Base-by-base conservation (phyloP, 352 stramenopile species). In the Globisporangium radiosum region DNA sequence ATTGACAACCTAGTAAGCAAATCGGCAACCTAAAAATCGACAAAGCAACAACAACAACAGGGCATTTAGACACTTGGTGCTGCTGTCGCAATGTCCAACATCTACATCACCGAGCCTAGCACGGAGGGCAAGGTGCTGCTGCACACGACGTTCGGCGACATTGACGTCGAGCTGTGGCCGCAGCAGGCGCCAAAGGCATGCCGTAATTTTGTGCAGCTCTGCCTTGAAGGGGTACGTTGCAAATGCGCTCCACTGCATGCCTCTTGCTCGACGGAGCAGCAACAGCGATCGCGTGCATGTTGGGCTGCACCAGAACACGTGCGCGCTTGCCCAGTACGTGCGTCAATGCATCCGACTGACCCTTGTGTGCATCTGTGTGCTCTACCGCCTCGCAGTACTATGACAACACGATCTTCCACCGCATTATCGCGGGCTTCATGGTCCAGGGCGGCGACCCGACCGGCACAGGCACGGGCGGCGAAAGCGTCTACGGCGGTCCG, bases 151-250 rank as follows among this genome's bases (percentile, higher is more conserved):
- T 95, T 98, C 61, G 97, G 97, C n/a, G 94, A 98, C 59, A 64
- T 99, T 13, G 95, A 99, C 64, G 87, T 99, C 39, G 88, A 99
- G 65, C 75, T 99, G 51, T 99, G 94, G 94, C 88, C 91, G 48
- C 95, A 97, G 62, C 95, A 99, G 76, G 96, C 95, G 53, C 97
- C 97, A 15, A 90, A 95, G 52, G 94, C 97, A 2, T 97, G 84
- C 40, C 83, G 87, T 33, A 97, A 98, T 74, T 97, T 97, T 62
- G 72, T 97, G 63, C 88, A 97, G 73, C 85, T 97, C 52, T 95
- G 87, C 60, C 71, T 97, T 54, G 88, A 92, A 62, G 80, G 79
- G 44, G 80, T 89, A 66, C 47, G 52, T 62, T 57, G 25, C 25
- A 33, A 33, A 33, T 42, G 15, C 10, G n/a, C 47, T 5, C 5